phyloP scores from a whole-genome alignment of 495 filamentous ascomycete genomes.

The Aspergillus taichungensis region DNA sequence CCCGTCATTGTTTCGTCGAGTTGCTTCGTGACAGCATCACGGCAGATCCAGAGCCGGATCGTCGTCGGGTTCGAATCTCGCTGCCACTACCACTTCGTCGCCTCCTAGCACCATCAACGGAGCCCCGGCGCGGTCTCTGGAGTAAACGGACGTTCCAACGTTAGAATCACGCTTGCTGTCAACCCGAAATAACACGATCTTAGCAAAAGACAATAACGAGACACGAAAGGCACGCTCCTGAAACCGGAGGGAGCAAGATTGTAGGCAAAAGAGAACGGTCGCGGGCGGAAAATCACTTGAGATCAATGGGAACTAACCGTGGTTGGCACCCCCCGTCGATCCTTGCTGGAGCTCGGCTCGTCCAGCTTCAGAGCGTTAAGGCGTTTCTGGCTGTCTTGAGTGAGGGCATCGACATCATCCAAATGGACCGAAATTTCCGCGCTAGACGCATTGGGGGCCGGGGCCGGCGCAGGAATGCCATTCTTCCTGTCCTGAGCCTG shows the following conservation, averaged over 20 bases:
- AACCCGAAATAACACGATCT: constrained; percentile 25
- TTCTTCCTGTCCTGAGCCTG: constrained; percentile 62
- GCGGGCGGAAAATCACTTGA: constrained; percentile 14
- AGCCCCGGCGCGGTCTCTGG: constrained; percentile 43
- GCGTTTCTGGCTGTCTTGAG: constrained; percentile 75
- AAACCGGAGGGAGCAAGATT: constrained; percentile 7
- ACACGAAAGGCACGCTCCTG: constrained; percentile 5
- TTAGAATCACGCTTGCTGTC: constrained; percentile 46
- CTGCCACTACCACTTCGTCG: constrained; percentile 41
- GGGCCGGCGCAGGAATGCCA: constrained; percentile 30
- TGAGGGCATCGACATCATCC: constrained; percentile 64
- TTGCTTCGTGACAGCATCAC: constrained; percentile 40
- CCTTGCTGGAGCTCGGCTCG: constrained; percentile 39
- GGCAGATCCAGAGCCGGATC: constrained; percentile 34
- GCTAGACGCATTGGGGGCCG: constrained; percentile 3
- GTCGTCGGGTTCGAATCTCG: constrained; percentile 37
- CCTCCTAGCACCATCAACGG: constrained; percentile 32
- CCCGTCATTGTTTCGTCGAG: constrained; percentile 30
- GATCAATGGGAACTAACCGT: constrained; percentile 32
- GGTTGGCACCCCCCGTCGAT: constrained; percentile 32
- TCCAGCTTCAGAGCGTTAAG: constrained; percentile 81
- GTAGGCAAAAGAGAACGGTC: constrained; percentile 9
- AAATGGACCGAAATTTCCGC: constrained; percentile 47
- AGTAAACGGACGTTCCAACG: constrained; percentile 39
- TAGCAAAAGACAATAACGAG: constrained; percentile 34